Evolutionary conservation across 2,329 filamentous ascomycete genomes (phyloP).

Genomic region (Colletotrichum shisoi): DNA sequence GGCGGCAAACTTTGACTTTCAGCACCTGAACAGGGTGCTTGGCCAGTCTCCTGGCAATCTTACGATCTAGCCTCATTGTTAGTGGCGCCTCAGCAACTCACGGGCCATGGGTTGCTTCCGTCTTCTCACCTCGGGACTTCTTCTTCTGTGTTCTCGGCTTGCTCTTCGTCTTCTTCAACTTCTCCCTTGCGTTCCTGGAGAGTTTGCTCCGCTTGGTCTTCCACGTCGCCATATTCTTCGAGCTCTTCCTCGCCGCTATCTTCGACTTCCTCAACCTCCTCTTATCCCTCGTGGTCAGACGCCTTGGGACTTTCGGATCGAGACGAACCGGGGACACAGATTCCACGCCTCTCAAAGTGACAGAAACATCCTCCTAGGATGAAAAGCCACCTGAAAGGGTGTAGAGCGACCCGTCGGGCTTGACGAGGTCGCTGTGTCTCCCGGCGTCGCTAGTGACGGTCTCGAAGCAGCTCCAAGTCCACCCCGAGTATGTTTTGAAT

Average conservation of each 20-base stretch:
- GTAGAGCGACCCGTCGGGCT: not conserved
- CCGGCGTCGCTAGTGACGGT: conserved; percentile 3
- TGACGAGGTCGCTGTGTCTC: not conserved
- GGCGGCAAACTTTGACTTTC: not conserved
- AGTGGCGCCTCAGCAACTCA: not conserved
- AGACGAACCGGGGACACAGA: not conserved
- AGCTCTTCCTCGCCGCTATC: not conserved
- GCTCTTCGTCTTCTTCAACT: not conserved
- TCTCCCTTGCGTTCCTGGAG: too few species aligned
- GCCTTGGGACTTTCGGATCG: not conserved
- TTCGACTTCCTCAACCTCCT: not conserved
- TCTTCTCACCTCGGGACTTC: not conserved
- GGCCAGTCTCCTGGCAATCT: not conserved
- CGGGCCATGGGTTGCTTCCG: too few species aligned
- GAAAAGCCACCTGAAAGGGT: not conserved
- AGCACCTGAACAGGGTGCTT: not conserved
- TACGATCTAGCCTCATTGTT: not conserved
- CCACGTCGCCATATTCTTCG: not conserved
- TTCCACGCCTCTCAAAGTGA: not conserved
- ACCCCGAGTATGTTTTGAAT: not conserved
- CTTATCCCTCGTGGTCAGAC: not conserved
- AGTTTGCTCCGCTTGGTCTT: not conserved
- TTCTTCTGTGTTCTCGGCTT: not conserved
- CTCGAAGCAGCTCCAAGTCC: not conserved
- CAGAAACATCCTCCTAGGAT: not conserved